Conservation (phyloP, 352 stramenopile species). For the Phytophthora hibernalis region DNA sequence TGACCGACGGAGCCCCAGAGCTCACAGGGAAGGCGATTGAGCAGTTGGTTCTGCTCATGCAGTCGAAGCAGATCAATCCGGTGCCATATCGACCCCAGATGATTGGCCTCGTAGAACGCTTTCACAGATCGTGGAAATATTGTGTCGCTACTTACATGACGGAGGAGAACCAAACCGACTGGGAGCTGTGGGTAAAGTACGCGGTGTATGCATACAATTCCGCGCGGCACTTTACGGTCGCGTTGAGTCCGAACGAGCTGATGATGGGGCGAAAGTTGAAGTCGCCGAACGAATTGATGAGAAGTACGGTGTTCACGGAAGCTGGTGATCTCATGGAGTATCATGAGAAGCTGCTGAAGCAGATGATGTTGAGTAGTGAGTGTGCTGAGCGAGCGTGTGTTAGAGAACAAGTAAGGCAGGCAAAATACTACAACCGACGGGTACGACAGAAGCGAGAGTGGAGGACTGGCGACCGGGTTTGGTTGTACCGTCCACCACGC, state of each 20-base stretch:
- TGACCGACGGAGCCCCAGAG: not conserved
- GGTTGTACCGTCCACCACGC: conserved; percentile 1
- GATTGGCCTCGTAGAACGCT: not conserved
- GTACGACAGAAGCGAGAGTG: not conserved
- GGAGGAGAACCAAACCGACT: not conserved
- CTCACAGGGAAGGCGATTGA: not conserved
- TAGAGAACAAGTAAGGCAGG: not conserved
- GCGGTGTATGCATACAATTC: conserved; percentile 9
- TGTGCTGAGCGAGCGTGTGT: not conserved
- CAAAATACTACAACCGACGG: not conserved
- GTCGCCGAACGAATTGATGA: not conserved
- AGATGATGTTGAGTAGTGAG: not conserved
- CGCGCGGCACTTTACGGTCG: not conserved
- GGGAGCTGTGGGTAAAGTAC: not conserved
- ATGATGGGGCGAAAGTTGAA: conserved; percentile 4
- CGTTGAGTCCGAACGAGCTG: not conserved
- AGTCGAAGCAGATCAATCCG: not conserved
- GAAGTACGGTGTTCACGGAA: not conserved
- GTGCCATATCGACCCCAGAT: not conserved
- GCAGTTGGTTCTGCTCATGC: not conserved
- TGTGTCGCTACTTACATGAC: conserved; percentile 3
- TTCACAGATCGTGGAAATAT: not conserved
- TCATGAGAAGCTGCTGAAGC: not conserved
- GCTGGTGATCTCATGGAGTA: not conserved
- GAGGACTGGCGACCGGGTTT: not conserved